Conservation (phyloP, 2,329 filamentous ascomycete species). For the Zopfia rhizophila region DNA sequence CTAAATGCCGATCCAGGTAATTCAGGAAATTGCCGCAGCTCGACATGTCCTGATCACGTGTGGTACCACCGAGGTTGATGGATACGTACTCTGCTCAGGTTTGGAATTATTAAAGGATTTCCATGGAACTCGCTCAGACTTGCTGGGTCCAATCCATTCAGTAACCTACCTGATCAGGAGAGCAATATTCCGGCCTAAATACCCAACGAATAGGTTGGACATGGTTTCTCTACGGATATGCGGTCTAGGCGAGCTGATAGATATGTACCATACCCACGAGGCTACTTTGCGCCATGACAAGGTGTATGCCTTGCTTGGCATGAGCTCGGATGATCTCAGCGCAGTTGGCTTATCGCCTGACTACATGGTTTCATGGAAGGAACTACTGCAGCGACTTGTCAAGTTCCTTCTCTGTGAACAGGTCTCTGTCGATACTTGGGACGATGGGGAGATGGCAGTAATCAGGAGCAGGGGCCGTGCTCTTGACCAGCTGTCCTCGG, state of each 20-base stretch:
- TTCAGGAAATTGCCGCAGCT: constrained; percentile 9
- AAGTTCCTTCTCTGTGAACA: constrained; percentile 10
- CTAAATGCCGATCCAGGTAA: constrained; percentile 1
- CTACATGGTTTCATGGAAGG: constrained; percentile 11
- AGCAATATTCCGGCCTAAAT: constrained; percentile 7
- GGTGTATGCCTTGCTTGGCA: no score
- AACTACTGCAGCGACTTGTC: constrained; percentile 12
- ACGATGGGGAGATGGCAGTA: constrained; percentile 5
- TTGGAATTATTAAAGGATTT: background rate
- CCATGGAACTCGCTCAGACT: background rate
- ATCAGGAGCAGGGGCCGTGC: no score
- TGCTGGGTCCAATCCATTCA: no score
- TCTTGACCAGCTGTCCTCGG: no score
- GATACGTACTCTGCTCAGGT: constrained; percentile 6
- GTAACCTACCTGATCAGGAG: constrained; percentile 1
- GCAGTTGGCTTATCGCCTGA: constrained; percentile 4
- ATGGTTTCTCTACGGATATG: constrained; percentile 2
- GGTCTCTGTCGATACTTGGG: constrained; percentile 9
- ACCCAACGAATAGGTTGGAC: background rate
- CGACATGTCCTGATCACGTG: background rate
- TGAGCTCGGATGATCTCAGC: constrained; percentile 9
- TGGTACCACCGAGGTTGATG: constrained; percentile 4
- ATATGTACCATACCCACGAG: no score
- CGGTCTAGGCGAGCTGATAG: no score
- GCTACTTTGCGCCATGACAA: no score